phyloP scores from a whole-genome alignment of 1,284 basidiomycete genomes.

The Agaricales sp. region DNA sequence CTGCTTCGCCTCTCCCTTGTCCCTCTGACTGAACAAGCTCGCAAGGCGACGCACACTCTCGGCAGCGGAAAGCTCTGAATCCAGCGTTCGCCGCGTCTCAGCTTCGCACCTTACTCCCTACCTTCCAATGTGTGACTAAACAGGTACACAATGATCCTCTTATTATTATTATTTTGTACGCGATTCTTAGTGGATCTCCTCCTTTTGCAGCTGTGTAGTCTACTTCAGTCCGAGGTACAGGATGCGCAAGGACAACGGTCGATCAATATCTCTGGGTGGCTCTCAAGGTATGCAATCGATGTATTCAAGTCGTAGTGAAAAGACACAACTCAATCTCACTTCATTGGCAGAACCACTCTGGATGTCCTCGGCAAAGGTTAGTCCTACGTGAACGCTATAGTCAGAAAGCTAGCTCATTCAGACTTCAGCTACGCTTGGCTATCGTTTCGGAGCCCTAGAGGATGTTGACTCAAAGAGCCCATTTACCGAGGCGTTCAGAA shows the following conservation, averaged over 20 bases:
- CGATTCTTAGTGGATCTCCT: not conserved
- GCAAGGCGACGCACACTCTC: constrained; percentile 9
- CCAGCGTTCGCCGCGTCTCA: constrained; percentile 14
- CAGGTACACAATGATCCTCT: constrained; percentile 3
- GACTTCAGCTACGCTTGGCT: constrained; percentile 11
- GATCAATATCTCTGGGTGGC: not conserved
- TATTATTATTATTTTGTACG: not conserved
- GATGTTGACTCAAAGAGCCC: constrained; percentile 13
- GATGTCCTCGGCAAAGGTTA: constrained; percentile 9
- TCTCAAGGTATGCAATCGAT: not conserved
- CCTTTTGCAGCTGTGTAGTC: constrained; percentile 4
- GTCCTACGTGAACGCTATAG: not conserved
- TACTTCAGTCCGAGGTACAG: constrained; percentile 3
- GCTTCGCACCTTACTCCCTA: constrained; percentile 5
- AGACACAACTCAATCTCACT: not conserved
- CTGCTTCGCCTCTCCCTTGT: too few relatives aligned
- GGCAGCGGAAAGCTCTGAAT: constrained; percentile 12
- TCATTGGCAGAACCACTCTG: constrained; percentile 2
- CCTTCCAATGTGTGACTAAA: constrained; percentile 7
- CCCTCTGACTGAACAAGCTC: too few relatives aligned
- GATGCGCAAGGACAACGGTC: not conserved
- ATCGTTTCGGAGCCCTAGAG: constrained; percentile 13
- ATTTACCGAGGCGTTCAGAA: constrained; percentile 14
- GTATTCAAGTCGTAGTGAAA: not conserved
- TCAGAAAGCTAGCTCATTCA: not conserved